Evolutionary conservation across 345 rosid species (phyloP).

Genomic region (Aegle marmelos): DNA sequence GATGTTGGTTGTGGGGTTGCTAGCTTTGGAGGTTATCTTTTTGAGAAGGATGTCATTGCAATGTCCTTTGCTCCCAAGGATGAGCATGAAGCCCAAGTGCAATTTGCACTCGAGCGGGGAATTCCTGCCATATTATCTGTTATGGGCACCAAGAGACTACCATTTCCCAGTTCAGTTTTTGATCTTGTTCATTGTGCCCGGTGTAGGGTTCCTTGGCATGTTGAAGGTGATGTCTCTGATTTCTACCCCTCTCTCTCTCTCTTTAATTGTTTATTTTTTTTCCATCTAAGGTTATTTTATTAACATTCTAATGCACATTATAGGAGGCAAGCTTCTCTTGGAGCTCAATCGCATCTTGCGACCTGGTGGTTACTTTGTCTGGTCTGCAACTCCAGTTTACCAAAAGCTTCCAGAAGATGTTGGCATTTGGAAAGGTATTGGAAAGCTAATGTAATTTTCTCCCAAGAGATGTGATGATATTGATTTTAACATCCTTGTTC

Average conservation of each 20-base stretch:
- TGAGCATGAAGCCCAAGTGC: slow-evolving; percentile 95
- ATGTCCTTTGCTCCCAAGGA: slow-evolving; percentile 97
- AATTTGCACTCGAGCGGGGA: slow-evolving; percentile 88
- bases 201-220: slow-evolving; percentile 95
- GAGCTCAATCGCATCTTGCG: slow-evolving; percentile 86
- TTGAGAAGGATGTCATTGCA: slow-evolving; percentile 72
- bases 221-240: slow-evolving; percentile 54
- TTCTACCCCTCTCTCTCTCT: neutral
- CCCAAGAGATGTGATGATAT: neutral
- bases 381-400: slow-evolving; percentile 98
- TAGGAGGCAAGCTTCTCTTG: slow-evolving; percentile 90
- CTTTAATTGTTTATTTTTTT: too few species aligned
- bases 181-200: slow-evolving; percentile 89
- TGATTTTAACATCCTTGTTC: slow-evolving; percentile 15
- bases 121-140: slow-evolving; percentile 80
- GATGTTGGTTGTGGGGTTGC: slow-evolving; percentile 97
- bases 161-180: slow-evolving; percentile 72
- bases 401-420: slow-evolving; percentile 72
- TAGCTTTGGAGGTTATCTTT: slow-evolving; percentile 87
- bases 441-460: neutral
- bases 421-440: slow-evolving; percentile 80
- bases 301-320: slow-evolving; percentile 20
- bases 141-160: slow-evolving; percentile 87
- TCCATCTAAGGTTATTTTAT: too few species aligned
- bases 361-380: slow-evolving; percentile 93